Evolutionary conservation across 2,329 filamentous ascomycete genomes (phyloP), one percentile per base, ranked within the genome.

Genomic region (Phialophora tarda): DNA sequence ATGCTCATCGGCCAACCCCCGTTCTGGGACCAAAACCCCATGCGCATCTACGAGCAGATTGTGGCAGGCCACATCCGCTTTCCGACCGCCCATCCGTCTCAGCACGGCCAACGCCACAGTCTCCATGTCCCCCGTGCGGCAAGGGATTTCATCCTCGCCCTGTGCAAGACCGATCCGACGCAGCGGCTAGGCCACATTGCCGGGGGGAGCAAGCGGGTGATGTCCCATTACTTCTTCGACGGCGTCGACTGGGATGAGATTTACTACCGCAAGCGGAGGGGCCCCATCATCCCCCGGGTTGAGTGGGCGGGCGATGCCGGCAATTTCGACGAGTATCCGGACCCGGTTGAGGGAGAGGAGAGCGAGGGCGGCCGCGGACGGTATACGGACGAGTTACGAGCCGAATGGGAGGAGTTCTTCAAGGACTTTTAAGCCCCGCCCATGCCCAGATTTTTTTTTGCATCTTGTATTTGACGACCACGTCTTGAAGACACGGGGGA

Each of bases 21-120:
- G 0, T 89, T 89, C 75, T 89, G 87, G 87, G 87, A 89, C 74
- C 85, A 88, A 66, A 89, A 89, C 71, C 87, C 87, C 3, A 88
- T 89, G 85, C 87, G 87, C 67, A 88, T 89, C 68, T 89, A 89
- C 74, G 87, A 89, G 75, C 86, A 86, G 74, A 89, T 89, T 69
- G 86, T 89, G 14, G 84, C 87, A 75, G 87, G 87, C 65, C 84
- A 82, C 66, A 77, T 89, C 48, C 85, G 86, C 65, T 89, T 85
- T 73, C 87, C 87, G 7, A 81, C 81, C 8, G 82, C 83, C 69
- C 87, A 89, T 83, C 82, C 84, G 0, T 73, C 82, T 2, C 65
- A 68, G 12, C 63, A 64, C 11, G 63, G 70, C 38, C 68, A 66
- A 34, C 69, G 71, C 24, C 70, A 64, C 23, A 68, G 67, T 55